Base-by-base conservation (phyloP, 306 rosid species). In the Gillenia trifoliata region DNA sequence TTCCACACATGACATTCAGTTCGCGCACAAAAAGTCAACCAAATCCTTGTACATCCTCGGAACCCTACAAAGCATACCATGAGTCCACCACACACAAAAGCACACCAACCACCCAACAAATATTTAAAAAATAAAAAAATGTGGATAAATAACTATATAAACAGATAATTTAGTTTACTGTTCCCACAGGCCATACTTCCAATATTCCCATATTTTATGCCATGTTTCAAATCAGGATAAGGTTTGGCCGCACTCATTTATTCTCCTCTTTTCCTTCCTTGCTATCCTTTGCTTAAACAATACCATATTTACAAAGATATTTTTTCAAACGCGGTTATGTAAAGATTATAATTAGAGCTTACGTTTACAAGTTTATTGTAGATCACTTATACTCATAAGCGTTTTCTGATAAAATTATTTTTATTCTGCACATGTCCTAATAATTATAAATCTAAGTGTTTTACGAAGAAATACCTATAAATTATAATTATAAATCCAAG, bases 191-290 rank as follows among this genome's bases (percentile, higher is more conserved):
- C 78, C 64, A 43, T 4, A 4, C 2, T 43, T 1, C 8, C 20
- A 15, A 15, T 47, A 68, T 23, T 38, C 45, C 56, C 41, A 64
- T 26, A 52, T 19, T 80, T 20, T 3, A 56, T 20, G 56, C 30
- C 1, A 61, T 40, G 30, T 17, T 68, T 54, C 41, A 29, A 55
- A 25, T 30, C 72, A 76, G 86, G 91, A 86, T 89, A 86, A 89
- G 88, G 75, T 72, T 82, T 64, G 67, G 41, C 29, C 79, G 68
- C 64, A 43, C 70, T 60, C 10, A 45, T 38, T 83, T 81, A 72
- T 81, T 82, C 75, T 73, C 68, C 60, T 28, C 30, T 60, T 62
- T 64, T 34, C n/a, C n/a, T 31, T 64, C 8, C 5, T 31, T 17
- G n/a, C n/a, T n/a, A n/a, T n/a, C n/a, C n/a, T 47, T 5, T 15